Percentiles rank a stretch among this genome's conserved stretches.
phyloP scores from a whole-genome alignment of 768 basidiomycete genomes.

The Collybia sp. region DNA sequence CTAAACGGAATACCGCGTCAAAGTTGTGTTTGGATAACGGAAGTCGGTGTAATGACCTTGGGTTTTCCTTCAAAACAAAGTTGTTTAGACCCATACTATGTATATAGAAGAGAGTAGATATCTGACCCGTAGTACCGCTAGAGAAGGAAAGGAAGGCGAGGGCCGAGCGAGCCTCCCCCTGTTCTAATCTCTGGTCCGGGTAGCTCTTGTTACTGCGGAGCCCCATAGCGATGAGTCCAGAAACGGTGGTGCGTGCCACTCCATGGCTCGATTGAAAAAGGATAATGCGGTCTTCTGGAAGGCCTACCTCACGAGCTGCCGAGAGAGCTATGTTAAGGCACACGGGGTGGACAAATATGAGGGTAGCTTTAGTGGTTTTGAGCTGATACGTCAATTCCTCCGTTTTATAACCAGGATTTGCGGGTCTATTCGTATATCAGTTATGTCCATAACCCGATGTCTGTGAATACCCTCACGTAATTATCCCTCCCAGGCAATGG shows the following conservation, averaged over 20 bases:
- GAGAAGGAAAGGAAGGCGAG: slow-evolving; percentile 71
- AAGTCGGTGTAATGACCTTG: slow-evolving; percentile 20
- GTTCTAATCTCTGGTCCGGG: slow-evolving; percentile 37
- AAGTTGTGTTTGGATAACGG: not conserved
- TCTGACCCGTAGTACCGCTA: slow-evolving; percentile 65
- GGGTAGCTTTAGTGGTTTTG: slow-evolving; percentile 35
- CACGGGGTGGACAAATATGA: slow-evolving; percentile 45
- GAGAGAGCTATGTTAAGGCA: slow-evolving; percentile 35
- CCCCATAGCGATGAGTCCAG: slow-evolving; percentile 43
- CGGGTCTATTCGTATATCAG: slow-evolving; percentile 37
- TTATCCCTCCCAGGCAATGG: slow-evolving; percentile 51
- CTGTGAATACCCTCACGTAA: slow-evolving; percentile 40
- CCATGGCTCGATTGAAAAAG: slow-evolving; percentile 22
- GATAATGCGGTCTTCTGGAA: slow-evolving; percentile 38
- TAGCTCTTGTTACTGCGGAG: slow-evolving; percentile 29
- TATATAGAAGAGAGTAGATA: not conserved
- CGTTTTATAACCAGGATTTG: slow-evolving; percentile 55
- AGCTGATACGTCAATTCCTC: slow-evolving; percentile 61
- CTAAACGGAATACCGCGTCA: slow-evolving; percentile 20
- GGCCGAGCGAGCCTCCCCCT: slow-evolving; percentile 57
- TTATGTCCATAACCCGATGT: not conserved
- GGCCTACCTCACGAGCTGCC: slow-evolving; percentile 35
- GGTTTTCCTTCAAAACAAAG: slow-evolving; percentile 22
- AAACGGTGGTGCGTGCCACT: slow-evolving; percentile 26
- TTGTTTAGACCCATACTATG: not conserved